A percentile compares a stretch with the other conserved stretches of the same genome.
phyloP scores from a whole-genome alignment of 1,284 basidiomycete species.

The Peniophora sp. region DNA sequence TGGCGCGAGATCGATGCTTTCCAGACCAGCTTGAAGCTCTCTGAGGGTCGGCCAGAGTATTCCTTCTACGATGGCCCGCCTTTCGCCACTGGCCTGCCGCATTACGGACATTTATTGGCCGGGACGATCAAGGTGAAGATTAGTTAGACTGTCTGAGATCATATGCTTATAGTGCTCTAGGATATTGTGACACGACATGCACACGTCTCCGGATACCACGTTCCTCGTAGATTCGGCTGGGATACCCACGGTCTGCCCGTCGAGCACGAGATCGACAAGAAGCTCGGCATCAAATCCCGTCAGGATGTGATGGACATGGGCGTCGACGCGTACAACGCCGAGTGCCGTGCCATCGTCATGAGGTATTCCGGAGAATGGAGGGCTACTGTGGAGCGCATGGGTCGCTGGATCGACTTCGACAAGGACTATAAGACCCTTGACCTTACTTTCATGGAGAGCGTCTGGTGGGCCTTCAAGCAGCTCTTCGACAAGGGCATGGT shows the following conservation, averaged over 20 bases:
- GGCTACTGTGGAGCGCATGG: slow-evolving; percentile 93
- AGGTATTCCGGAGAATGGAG: slow-evolving; percentile 94
- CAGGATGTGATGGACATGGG: slow-evolving; percentile 95
- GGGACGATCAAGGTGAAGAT: slow-evolving; percentile 89
- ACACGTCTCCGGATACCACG: slow-evolving; percentile 89
- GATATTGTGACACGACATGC: slow-evolving; percentile 97
- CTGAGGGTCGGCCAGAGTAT: slow-evolving; percentile 83
- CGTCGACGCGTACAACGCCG: slow-evolving; percentile 95
- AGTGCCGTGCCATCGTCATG: slow-evolving; percentile 98
- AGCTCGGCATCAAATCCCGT: slow-evolving; percentile 85
- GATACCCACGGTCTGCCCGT: slow-evolving; percentile 99
- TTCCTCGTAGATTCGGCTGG: slow-evolving; percentile 97
- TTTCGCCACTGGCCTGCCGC: slow-evolving; percentile 95
- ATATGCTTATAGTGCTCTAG: slow-evolving; percentile 29
- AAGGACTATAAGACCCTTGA: slow-evolving; percentile 99
- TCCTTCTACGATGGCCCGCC: slow-evolving; percentile 98
- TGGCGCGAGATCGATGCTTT: slow-evolving; percentile 99
- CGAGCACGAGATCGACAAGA: slow-evolving; percentile 99
- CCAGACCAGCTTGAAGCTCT: slow-evolving; percentile 87
- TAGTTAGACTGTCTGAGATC: background rate
- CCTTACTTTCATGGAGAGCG: slow-evolving; percentile 91
- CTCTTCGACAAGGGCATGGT: slow-evolving; percentile 92
- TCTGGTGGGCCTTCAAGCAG: slow-evolving; percentile 99
- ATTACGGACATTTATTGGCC: slow-evolving; percentile 88
- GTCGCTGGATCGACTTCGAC: slow-evolving; percentile 99